Conservation (phyloP, 139 green algal species). For the Chlorella sp. region DNA sequence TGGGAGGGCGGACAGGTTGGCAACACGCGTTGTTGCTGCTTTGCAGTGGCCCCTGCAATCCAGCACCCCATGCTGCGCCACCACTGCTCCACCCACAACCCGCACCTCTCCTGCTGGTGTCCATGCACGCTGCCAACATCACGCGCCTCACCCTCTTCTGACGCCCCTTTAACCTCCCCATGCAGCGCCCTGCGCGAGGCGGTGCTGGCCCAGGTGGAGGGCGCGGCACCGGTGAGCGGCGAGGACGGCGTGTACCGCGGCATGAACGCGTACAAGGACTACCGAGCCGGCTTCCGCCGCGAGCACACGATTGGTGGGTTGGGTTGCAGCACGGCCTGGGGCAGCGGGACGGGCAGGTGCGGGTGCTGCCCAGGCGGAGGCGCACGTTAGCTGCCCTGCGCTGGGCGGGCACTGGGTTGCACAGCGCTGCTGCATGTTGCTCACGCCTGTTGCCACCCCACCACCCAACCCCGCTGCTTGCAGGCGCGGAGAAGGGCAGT, state of each 20-base stretch:
- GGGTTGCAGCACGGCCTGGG: neutral
- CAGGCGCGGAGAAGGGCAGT: conserved; percentile 66
- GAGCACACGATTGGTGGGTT: conserved; percentile 51
- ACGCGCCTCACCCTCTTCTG: neutral
- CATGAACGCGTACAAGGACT: conserved; percentile 84
- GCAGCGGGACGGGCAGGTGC: no score
- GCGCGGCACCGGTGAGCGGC: neutral
- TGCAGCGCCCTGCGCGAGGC: conserved; percentile 67
- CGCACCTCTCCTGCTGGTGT: neutral
- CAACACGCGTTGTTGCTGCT: neutral
- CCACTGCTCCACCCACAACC: neutral
- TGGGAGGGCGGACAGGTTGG: neutral
- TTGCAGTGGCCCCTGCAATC: neutral
- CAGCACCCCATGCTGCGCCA: neutral
- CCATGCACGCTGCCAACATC: neutral
- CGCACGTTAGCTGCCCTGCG: no score
- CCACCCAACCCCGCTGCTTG: no score
- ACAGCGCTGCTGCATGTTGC: no score
- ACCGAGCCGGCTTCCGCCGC: conserved; percentile 71
- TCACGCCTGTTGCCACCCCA: neutral
- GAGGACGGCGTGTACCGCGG: conserved; percentile 77
- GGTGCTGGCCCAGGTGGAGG: conserved; percentile 55
- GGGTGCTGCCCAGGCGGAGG: no score
- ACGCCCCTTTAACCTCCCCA: neutral
- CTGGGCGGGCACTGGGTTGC: no score